A percentile compares a stretch with the other conserved stretches of the same genome.
phyloP scores from a whole-genome alignment of 352 stramenopile species.

The Thraustotheca clavata region DNA sequence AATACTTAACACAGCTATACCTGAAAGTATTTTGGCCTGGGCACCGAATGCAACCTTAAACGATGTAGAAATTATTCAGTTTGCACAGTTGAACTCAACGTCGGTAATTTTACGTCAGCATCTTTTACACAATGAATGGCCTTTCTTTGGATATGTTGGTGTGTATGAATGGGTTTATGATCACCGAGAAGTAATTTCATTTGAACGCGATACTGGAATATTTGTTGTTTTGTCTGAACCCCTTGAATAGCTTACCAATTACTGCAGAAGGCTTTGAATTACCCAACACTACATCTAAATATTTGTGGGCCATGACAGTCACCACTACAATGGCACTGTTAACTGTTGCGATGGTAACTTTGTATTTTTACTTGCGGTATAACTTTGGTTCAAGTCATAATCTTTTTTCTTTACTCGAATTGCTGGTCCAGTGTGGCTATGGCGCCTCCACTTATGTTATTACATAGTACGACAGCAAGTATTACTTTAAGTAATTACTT shows the following conservation, averaged over 20 bases:
- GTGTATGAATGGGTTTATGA: slow-evolving; percentile 3
- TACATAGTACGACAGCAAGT: slow-evolving; percentile 2
- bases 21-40: too few relatives aligned
- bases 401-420: slow-evolving; percentile 15
- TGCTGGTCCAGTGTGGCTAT: slow-evolving; percentile 8
- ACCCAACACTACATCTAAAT: slow-evolving; percentile 1
- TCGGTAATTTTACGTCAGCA: background rate
- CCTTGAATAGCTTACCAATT: background rate
- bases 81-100: background rate
- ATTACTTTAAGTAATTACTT: too few relatives aligned
- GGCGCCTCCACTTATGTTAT: slow-evolving; percentile 9
- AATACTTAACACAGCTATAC: too few relatives aligned
- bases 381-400: background rate
- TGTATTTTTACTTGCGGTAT: background rate
- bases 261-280: background rate
- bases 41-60: background rate
- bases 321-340: background rate
- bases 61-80: background rate
- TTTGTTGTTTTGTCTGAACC: background rate
- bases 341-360: background rate
- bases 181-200: background rate
- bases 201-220: slow-evolving; percentile 3
- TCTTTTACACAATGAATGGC: background rate
- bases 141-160: slow-evolving; percentile 10
- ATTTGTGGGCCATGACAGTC: slow-evolving; percentile 5